phyloP scores from a whole-genome alignment of 2,329 filamentous ascomycete species.

The Calonectria leucothoes region DNA sequence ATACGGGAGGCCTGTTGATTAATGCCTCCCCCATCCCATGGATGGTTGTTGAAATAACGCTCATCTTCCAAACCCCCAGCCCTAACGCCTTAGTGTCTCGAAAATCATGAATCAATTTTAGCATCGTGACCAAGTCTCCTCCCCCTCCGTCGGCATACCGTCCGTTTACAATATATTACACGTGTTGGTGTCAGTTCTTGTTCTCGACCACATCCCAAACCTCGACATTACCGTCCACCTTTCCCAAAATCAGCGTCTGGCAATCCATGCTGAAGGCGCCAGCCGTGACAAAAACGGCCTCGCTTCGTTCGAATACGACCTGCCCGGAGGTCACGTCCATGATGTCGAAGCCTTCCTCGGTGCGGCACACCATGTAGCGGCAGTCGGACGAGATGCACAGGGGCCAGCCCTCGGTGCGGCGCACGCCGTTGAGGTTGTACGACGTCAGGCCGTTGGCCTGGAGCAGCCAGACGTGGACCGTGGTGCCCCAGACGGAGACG shows the following conservation, averaged over 20 bases:
- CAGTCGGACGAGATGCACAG: constrained; percentile 53
- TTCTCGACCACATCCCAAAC: constrained; percentile 45
- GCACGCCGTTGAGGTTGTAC: constrained; percentile 49
- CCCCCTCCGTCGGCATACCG: background rate
- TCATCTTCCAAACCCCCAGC: background rate
- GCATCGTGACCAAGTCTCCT: background rate
- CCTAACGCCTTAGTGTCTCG: background rate
- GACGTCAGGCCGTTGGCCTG: constrained; percentile 46
- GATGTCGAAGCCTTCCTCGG: constrained; percentile 55
- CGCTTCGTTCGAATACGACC: constrained; percentile 43
- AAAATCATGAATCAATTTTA: background rate
- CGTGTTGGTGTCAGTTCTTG: constrained; percentile 17
- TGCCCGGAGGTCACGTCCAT: constrained; percentile 50
- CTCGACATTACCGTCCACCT: constrained; percentile 49
- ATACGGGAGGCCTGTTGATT: background rate
- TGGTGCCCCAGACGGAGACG: constrained; percentile 52
- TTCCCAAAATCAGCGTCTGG: constrained; percentile 46
- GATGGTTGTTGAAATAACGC: background rate
- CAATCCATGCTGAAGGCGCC: constrained; percentile 50
- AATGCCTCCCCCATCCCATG: background rate
- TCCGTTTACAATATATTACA: background rate
- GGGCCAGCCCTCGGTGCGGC: constrained; percentile 53
- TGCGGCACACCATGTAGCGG: constrained; percentile 52
- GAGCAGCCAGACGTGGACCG: constrained; percentile 53
- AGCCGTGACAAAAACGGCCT: constrained; percentile 46